Base-by-base conservation (phyloP, 23 red algal genomes). In the Gracilaria vermiculophylla region DNA sequence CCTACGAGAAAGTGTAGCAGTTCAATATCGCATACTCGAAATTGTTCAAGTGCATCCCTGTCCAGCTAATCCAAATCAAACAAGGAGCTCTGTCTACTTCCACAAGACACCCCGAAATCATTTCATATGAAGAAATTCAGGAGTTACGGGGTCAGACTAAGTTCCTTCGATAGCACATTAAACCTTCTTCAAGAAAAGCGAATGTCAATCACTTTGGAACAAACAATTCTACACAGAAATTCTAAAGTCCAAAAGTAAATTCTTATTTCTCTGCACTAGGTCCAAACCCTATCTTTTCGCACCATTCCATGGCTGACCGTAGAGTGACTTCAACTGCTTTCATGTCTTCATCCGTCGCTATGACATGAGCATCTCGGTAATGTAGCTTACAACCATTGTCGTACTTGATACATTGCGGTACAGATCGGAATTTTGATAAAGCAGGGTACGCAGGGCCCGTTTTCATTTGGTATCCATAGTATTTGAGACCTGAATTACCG, bases 401-500 rank as follows among this genome's bases (percentile, higher is more conserved):
- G 55, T 70, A 78, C 49, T 69, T 76, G 11, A 94, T 66, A n/a
- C 92, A 94, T 42, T 86, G 76, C 42, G 69, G 28, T 15, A 87
- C 85, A 42, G 81, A 56, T 29, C 76, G 37, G 58, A 81, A 94
- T 43, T 39, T 76, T 51, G 51, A 65, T 11, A 56, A 36, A 49
- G 76, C 72, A 42, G 27, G 37, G 21, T 89, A 97, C 32, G 73
- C 49, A 19, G 31, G 34, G 23, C 86, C 94, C 56, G 44, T 92
- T 49, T 54, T 49, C 76, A 97, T 86, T 50, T 92, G 69, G 43
- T 93, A 85, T 33, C 62, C 57, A 41, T 71, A 93, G 74, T 97
- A 97, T 23, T 86, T 90, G 10, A 97, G 27, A 37, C 94, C 94
- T 54, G 87, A 62, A 50, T 89, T 82, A 4, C 94, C 94, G 11